Evolutionary conservation across 176 grass and related monocot genomes (phyloP).

Genomic region (Saccharum spontaneum): DNA sequence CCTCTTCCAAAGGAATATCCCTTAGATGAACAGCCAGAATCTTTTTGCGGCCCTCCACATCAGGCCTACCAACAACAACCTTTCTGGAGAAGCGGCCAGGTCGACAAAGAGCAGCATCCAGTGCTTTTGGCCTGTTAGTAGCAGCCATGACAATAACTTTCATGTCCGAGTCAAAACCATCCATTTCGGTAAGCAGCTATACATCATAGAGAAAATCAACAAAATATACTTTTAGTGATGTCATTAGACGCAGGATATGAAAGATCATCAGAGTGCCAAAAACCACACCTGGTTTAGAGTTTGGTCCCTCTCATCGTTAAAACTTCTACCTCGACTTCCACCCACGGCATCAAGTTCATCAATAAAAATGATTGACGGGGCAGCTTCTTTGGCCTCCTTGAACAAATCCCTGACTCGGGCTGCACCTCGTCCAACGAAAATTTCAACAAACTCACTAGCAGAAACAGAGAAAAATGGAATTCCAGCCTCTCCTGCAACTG

Average conservation of each 20-base stretch:
- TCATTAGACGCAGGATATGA: slow-evolving; percentile 6
- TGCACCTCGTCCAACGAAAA: slow-evolving; percentile 92
- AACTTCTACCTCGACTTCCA: slow-evolving; percentile 87
- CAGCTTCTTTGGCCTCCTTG: slow-evolving; percentile 86
- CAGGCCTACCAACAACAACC: slow-evolving; percentile 85
- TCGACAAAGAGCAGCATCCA: slow-evolving; percentile 82
- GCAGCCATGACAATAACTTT: slow-evolving; percentile 97
- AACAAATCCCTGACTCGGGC: slow-evolving; percentile 93
- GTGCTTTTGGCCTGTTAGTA: slow-evolving; percentile 84
- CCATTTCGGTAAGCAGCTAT: slow-evolving; percentile 96
- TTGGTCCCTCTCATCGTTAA: slow-evolving; percentile 92
- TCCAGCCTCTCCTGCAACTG: slow-evolving; percentile 89
- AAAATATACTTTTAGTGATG: slow-evolving; percentile 17
- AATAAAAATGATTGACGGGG: slow-evolving; percentile 91
- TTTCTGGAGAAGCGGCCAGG: slow-evolving; percentile 95
- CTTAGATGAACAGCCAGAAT: slow-evolving; percentile 89
- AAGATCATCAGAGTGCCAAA: slow-evolving; percentile 12
- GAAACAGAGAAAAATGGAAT: slow-evolving; percentile 95
- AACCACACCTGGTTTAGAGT: slow-evolving; percentile 84
- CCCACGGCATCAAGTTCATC: slow-evolving; percentile 99
- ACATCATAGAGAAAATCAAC: slow-evolving; percentile 41
- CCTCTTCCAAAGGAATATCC: slow-evolving; percentile 78
- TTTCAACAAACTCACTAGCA: slow-evolving; percentile 96
- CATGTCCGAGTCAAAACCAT: slow-evolving; percentile 87
- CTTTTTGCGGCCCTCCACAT: slow-evolving; percentile 77